phyloP scores from a whole-genome alignment of 2,329 filamentous ascomycete genomes.

The Penicillium sclerotiorum region DNA sequence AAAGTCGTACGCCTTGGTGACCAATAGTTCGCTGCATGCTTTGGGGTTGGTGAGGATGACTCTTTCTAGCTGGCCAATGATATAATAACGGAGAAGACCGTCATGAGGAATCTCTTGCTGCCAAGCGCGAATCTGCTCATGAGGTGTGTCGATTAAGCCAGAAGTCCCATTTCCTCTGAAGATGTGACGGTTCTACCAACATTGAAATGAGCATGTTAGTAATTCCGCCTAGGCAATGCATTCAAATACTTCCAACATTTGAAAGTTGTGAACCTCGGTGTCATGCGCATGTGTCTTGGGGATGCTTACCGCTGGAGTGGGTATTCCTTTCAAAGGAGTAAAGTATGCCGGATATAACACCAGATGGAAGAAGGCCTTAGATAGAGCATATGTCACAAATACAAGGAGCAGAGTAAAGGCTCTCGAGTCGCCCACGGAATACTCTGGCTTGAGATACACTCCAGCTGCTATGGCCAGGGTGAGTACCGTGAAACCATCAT shows the following conservation, averaged over 20 bases:
- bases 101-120: constrained; percentile 64
- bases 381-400: constrained; percentile 22
- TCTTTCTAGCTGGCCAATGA: constrained; percentile 64
- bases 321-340: constrained; percentile 61
- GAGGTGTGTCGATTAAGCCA: constrained; percentile 44
- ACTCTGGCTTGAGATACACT: constrained; percentile 29
- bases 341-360: constrained; percentile 62
- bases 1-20: constrained; percentile 71
- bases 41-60: constrained; percentile 65
- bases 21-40: constrained; percentile 69
- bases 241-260: too few species aligned
- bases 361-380: constrained; percentile 37
- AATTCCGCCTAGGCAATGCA: too few species aligned
- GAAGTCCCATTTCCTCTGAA: constrained; percentile 49
- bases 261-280: too few species aligned
- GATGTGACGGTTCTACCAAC: constrained; percentile 41
- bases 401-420: constrained; percentile 24
- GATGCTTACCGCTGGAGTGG: constrained; percentile 52
- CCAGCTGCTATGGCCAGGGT: constrained; percentile 22
- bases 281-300: too few species aligned
- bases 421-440: constrained; percentile 32
- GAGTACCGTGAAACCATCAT: constrained; percentile 9
- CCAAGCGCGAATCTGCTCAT: constrained; percentile 51
- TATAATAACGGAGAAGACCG: constrained; percentile 68
- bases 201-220: constrained; percentile 6